Evolutionary conservation across 768 basidiomycete genomes (phyloP).

Genomic region (Macrolepiota albuminosa): DNA sequence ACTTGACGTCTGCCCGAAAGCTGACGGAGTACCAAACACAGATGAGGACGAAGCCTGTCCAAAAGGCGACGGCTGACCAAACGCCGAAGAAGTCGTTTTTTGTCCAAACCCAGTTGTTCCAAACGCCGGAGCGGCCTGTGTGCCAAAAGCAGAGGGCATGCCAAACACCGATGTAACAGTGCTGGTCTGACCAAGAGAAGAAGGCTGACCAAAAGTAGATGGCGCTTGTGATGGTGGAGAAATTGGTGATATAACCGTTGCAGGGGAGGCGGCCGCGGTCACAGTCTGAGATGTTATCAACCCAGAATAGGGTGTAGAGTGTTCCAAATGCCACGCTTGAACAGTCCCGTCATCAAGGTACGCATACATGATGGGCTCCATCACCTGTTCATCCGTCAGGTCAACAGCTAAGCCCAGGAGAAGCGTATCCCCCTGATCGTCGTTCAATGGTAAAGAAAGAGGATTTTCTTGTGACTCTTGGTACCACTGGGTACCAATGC

Average conservation of each 20-base stretch:
- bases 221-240: slow-evolving; percentile 3
- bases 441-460: slow-evolving; percentile 63
- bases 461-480: slow-evolving; percentile 47
- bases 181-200: slow-evolving; percentile 14
- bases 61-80: slow-evolving; percentile 21
- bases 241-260: slow-evolving; percentile 5
- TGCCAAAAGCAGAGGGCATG: slow-evolving; percentile 16
- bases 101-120: slow-evolving; percentile 14
- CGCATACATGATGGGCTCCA: slow-evolving; percentile 60
- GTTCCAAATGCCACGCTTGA: slow-evolving; percentile 67
- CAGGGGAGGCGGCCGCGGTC: slow-evolving; percentile 6
- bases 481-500: slow-evolving; percentile 37
- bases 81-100: slow-evolving; percentile 13
- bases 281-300: slow-evolving; percentile 33
- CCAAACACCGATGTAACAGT: slow-evolving; percentile 25
- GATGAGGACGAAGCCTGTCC: slow-evolving; percentile 2
- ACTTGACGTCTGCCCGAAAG: slow-evolving; percentile 23
- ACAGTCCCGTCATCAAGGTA: slow-evolving; percentile 79
- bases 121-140: slow-evolving; percentile 18
- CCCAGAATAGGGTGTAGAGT: slow-evolving; percentile 53
- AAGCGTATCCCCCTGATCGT: slow-evolving; percentile 65
- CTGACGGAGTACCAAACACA: slow-evolving; percentile 7
- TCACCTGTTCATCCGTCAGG: slow-evolving; percentile 43
- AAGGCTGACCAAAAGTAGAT: slow-evolving; percentile 17
- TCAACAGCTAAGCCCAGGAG: slow-evolving; percentile 63